These are phyloP conservation scores for Metschnikowia reukaufii DNA, from an alignment of 805 yeast species.

Conservation along the genomic window DNA sequence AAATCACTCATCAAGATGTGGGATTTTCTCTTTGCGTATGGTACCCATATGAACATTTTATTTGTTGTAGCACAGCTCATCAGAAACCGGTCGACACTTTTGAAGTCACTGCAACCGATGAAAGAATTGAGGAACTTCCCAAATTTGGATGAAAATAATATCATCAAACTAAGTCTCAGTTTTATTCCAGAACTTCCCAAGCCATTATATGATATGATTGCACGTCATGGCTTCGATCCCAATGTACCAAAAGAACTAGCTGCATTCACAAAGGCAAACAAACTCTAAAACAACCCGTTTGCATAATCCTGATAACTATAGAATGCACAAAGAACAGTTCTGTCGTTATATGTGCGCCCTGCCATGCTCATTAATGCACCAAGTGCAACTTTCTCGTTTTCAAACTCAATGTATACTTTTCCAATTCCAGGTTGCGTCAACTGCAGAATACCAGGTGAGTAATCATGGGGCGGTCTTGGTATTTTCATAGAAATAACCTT, in stretches of 20 bases:
- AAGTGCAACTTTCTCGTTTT: slow-evolving; percentile 48
- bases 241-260: slow-evolving; percentile 38
- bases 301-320: slow-evolving; percentile 61
- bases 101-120: slow-evolving; percentile 70
- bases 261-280: slow-evolving; percentile 12
- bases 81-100: slow-evolving; percentile 60
- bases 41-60: slow-evolving; percentile 81
- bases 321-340: slow-evolving; percentile 66
- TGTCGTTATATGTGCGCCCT: slow-evolving; percentile 66
- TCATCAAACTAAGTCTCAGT: slow-evolving; percentile 75
- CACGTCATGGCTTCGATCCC: slow-evolving; percentile 61
- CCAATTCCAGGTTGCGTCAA: slow-evolving; percentile 62
- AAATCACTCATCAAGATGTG: slow-evolving; percentile 72
- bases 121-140: slow-evolving; percentile 72
- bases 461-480: slow-evolving; percentile 59
- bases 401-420: slow-evolving; percentile 67
- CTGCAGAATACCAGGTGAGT: slow-evolving; percentile 40
- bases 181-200: slow-evolving; percentile 75
- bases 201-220: slow-evolving; percentile 58
- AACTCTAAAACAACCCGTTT: slow-evolving; percentile 29
- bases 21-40: slow-evolving; percentile 92
- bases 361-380: slow-evolving; percentile 59
- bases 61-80: slow-evolving; percentile 83
- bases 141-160: slow-evolving; percentile 63
- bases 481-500: slow-evolving; percentile 53